phyloP scores from a whole-genome alignment of 116 monocot species.

The Papilionanthe hybrid region DNA sequence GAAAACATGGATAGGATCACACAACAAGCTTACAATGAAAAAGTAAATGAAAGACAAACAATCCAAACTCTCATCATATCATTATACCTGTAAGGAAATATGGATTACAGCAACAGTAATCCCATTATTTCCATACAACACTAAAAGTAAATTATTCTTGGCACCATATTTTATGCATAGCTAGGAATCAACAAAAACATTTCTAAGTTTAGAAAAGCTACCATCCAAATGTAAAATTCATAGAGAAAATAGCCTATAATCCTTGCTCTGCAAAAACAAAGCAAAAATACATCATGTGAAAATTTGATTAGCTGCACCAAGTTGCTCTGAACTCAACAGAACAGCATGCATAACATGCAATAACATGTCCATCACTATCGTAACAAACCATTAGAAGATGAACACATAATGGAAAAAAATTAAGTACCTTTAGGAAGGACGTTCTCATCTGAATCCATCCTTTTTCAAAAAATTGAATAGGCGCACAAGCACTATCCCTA shows the following conservation, averaged over 20 bases:
- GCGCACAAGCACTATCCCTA: background rate
- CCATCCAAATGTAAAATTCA: background rate
- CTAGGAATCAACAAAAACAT: background rate
- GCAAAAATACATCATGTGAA: background rate
- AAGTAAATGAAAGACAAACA: background rate
- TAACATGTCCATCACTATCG: background rate
- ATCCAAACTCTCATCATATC: background rate
- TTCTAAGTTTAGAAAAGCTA: background rate
- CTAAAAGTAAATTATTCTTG: background rate
- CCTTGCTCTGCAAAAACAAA: conserved; percentile 2
- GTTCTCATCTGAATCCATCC: conserved; percentile 14
- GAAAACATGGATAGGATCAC: background rate
- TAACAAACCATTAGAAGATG: background rate
- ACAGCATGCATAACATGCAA: background rate
- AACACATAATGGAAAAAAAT: background rate
- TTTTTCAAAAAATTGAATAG: conserved; percentile 3
- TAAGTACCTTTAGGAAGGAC: conserved; percentile 9
- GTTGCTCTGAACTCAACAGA: background rate
- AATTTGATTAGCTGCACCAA: background rate
- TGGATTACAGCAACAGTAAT: background rate
- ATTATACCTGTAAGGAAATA: background rate
- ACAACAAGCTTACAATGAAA: background rate
- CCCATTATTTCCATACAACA: background rate
- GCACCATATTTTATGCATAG: background rate
- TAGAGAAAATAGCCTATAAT: background rate